Percentiles rank a stretch among this genome's conserved stretches.
Conservation (phyloP, 345 rosid species). For the Sisymbrium altissimum region DNA sequence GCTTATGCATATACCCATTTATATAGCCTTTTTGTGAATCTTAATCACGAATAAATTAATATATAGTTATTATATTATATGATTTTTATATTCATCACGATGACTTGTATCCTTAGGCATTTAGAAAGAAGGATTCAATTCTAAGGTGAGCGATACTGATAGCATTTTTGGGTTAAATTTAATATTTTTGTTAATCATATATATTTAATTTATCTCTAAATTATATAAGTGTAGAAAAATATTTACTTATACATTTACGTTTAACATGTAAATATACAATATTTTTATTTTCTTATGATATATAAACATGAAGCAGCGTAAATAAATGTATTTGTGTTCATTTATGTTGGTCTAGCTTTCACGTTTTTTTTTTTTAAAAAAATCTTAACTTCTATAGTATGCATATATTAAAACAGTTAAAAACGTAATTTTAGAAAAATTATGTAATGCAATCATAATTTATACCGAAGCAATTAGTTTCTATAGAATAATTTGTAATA, state of each 20-base stretch:
- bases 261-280: background rate
- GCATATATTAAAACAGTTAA: background rate
- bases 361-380: background rate
- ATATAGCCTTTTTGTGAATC: slow-evolving; percentile 32
- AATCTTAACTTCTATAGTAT: background rate
- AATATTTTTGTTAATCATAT: background rate
- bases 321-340: background rate
- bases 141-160: slow-evolving; percentile 2
- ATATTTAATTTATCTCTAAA: background rate
- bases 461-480: background rate
- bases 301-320: background rate
- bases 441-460: background rate
- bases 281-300: background rate
- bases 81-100: background rate
- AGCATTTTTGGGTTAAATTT: background rate
- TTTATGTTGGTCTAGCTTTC: background rate
- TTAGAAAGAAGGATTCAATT: slow-evolving; percentile 2
- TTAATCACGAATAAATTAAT: slow-evolving; percentile 10
- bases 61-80: background rate
- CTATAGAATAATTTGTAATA: background rate
- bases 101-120: slow-evolving; percentile 24
- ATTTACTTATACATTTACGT: background rate
- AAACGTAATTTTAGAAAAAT: background rate
- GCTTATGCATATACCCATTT: slow-evolving; percentile 25
- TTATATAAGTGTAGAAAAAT: background rate